Evolutionary conservation across 2,329 filamentous ascomycete genomes (phyloP).

Genomic region (Gnomoniopsis sp.): DNA sequence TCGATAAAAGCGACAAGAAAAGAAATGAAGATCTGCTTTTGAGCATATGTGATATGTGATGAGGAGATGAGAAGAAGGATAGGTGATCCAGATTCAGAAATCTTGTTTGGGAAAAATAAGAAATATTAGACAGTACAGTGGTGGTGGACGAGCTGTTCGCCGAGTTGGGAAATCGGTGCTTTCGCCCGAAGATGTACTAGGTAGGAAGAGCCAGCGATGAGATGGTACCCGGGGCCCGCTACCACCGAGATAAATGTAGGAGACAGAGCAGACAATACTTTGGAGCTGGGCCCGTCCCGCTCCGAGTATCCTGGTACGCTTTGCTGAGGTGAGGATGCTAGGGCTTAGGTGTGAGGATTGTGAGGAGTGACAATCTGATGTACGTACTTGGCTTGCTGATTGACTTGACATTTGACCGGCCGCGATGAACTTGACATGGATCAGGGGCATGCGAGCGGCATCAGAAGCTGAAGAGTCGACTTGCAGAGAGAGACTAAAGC

Average conservation of each 20-base stretch:
- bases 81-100: neutral
- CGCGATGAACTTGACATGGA: slow-evolving; percentile 11
- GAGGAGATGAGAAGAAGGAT: neutral
- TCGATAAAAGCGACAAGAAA: neutral
- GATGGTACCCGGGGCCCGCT: slow-evolving; percentile 7
- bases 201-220: neutral
- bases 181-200: neutral
- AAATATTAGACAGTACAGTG: neutral
- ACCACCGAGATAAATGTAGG: slow-evolving; percentile 4
- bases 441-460: slow-evolving; percentile 3
- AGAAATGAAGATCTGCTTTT: neutral
- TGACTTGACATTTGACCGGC: slow-evolving; percentile 1
- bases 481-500: neutral
- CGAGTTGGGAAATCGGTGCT: neutral
- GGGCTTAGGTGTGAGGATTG: no score
- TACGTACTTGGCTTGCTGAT: neutral
- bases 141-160: neutral
- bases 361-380: slow-evolving; percentile 7
- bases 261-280: slow-evolving; percentile 2
- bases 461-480: neutral
- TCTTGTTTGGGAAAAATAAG: slow-evolving; percentile 3
- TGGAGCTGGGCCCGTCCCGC: neutral
- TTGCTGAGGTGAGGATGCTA: slow-evolving; percentile 10
- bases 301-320: slow-evolving; percentile 4
- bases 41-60: neutral